phyloP scores from a whole-genome alignment of 177 flowering plant genomes.

The Vitis hybrid region DNA sequence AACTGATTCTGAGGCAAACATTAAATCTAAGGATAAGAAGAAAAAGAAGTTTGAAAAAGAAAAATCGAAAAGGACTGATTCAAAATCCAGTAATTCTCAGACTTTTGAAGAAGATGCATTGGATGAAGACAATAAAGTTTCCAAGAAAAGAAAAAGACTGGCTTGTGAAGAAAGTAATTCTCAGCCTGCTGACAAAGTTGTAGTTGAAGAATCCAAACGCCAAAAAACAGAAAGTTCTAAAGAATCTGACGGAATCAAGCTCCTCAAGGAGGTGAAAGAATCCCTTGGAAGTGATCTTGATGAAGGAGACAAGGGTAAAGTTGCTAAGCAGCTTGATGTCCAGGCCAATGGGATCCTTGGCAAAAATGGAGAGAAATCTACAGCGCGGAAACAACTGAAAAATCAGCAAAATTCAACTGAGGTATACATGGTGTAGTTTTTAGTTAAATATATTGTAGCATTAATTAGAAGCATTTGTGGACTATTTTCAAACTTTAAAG shows the following conservation, averaged over 20 bases:
- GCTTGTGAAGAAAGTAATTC: slow-evolving; percentile 37
- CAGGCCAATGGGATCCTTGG: slow-evolving; percentile 22
- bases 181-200: slow-evolving; percentile 21
- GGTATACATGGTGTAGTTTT: slow-evolving; percentile 27
- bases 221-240: slow-evolving; percentile 35
- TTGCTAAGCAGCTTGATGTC: slow-evolving; percentile 18
- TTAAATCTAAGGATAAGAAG: slow-evolving; percentile 23
- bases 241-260: slow-evolving; percentile 22
- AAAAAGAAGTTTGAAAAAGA: slow-evolving; percentile 22
- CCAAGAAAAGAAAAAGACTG: slow-evolving; percentile 69
- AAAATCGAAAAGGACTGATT: slow-evolving; percentile 8
- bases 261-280: slow-evolving; percentile 3
- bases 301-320: slow-evolving; percentile 20
- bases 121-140: slow-evolving; percentile 26
- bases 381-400: slow-evolving; percentile 22
- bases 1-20: slow-evolving; percentile 4
- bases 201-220: slow-evolving; percentile 33
- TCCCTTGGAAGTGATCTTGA: slow-evolving; percentile 14
- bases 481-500: no score
- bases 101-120: slow-evolving; percentile 20
- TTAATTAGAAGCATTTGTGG: no score
- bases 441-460: background rate
- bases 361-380: slow-evolving; percentile 27
- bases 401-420: slow-evolving; percentile 52
- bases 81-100: slow-evolving; percentile 10